Evolutionary conservation across 2,329 filamentous ascomycete genomes (phyloP).

Genomic region (Pseudovirgaria hyperparasitica): DNA sequence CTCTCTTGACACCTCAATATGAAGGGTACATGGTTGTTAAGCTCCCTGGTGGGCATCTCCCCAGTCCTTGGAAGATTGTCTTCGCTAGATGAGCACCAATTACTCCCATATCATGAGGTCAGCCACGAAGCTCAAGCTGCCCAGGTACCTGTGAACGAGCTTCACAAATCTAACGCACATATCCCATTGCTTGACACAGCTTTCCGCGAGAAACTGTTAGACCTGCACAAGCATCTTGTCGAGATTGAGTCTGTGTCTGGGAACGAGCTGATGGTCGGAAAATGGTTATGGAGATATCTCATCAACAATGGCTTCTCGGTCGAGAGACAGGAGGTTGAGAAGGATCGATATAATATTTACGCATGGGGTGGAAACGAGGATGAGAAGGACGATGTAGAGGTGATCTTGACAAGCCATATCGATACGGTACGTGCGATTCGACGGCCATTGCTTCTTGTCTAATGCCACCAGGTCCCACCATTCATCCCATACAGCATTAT

Average conservation of each 20-base stretch:
- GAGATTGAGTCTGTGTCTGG: constrained; percentile 59
- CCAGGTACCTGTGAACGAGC: no score
- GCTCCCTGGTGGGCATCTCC: no score
- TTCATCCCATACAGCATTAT: constrained; percentile 53
- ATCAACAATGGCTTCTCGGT: constrained; percentile 46
- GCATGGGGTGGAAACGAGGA: constrained; percentile 51
- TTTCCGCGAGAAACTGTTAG: constrained; percentile 41
- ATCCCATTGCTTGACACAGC: constrained; percentile 10
- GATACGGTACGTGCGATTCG: constrained; percentile 41
- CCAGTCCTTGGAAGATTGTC: no score
- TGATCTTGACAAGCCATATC: constrained; percentile 70
- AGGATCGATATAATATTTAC: constrained; percentile 59
- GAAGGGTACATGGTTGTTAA: no score
- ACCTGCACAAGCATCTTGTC: constrained; percentile 63
- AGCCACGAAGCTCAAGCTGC: no score
- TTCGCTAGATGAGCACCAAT: no score
- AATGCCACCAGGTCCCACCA: constrained; percentile 43
- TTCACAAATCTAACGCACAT: no score
- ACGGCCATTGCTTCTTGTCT: neutral
- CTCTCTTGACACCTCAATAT: no score
- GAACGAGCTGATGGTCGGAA: constrained; percentile 54
- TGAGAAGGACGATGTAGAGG: constrained; percentile 38
- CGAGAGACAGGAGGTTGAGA: constrained; percentile 41
- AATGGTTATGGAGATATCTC: constrained; percentile 58
- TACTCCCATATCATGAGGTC: no score